A percentile compares a stretch with the other conserved stretches of the same genome.
Evolutionary conservation across 495 filamentous ascomycete species (phyloP).

Genomic region (Xylaria sp.): DNA sequence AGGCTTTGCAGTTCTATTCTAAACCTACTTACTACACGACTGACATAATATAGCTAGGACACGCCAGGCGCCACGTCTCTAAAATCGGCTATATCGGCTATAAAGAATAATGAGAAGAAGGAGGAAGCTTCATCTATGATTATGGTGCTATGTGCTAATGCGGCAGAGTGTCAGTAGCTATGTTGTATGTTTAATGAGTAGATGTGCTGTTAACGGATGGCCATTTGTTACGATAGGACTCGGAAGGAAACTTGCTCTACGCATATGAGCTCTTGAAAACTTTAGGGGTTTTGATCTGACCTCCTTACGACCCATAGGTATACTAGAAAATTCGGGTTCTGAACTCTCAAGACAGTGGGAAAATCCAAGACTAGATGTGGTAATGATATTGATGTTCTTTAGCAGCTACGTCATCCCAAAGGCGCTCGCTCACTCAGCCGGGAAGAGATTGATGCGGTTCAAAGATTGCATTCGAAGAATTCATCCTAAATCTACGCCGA

Average conservation of each 20-base stretch:
- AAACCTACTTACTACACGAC: background rate
- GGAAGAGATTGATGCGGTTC: too few species aligned
- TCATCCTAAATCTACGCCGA: too few species aligned
- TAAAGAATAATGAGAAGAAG: background rate
- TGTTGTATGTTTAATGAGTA: constrained; percentile 6
- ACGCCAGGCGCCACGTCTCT: constrained; percentile 15
- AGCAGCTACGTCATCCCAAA: too few species aligned
- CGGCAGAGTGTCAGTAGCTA: background rate
- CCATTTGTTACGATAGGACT: background rate
- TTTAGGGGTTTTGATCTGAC: too few species aligned
- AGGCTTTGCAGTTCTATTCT: background rate
- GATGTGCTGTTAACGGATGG: background rate
- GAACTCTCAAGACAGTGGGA: too few species aligned
- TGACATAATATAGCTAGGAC: constrained; percentile 25
- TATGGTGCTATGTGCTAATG: background rate
- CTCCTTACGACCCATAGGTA: too few species aligned
- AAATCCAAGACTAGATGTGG: too few species aligned
- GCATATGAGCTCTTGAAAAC: background rate
- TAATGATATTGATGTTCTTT: too few species aligned
- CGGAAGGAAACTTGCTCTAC: background rate
- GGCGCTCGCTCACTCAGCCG: too few species aligned
- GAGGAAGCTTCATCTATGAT: background rate
- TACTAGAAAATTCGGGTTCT: too few species aligned
- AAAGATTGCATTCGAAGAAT: too few species aligned
- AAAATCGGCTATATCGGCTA: background rate